These are phyloP conservation scores for Penicillium sp. DNA, from an alignment of 2,329 filamentous ascomycete species.

Conservation along the genomic window DNA sequence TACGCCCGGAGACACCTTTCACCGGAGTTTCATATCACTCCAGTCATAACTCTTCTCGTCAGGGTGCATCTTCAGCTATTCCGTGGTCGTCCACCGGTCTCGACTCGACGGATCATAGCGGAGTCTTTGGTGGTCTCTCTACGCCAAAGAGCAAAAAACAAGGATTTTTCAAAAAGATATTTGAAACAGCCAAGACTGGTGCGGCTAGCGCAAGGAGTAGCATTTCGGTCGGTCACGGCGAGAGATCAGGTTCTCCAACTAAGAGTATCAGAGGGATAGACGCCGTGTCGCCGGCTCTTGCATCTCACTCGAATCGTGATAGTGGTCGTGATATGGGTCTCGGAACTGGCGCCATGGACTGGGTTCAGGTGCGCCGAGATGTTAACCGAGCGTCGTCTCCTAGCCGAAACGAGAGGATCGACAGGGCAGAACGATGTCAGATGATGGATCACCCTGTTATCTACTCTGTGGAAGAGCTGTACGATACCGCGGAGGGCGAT, in stretches of 20 bases:
- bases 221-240: conserved; percentile 62
- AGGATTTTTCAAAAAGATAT: conserved; percentile 93
- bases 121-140: conserved; percentile 73
- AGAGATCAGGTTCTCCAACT: conserved; percentile 47
- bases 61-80: conserved; percentile 62
- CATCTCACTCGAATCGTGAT: conserved; percentile 44
- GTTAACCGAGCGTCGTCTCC: conserved; percentile 93
- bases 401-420: conserved; percentile 80
- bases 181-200: conserved; percentile 90
- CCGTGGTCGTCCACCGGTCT: conserved; percentile 53
- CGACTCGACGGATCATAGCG: conserved; percentile 61
- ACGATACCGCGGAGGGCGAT: conserved; percentile 81
- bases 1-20: conserved; percentile 56
- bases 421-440: conserved; percentile 84
- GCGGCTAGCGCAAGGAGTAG: conserved; percentile 86
- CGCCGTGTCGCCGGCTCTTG: conserved; percentile 45
- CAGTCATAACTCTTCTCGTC: conserved; percentile 67
- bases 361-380: conserved; percentile 96
- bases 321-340: conserved; percentile 70
- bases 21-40: conserved; percentile 88
- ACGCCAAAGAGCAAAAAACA: conserved; percentile 76
- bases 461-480: conserved; percentile 84
- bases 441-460: conserved; percentile 91
- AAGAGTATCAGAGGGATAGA: conserved; percentile 49
- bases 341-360: conserved; percentile 63